These are phyloP conservation scores for Hypoxylon sp. DNA, from an alignment of 2,329 filamentous ascomycete species.

Conservation along the genomic window DNA sequence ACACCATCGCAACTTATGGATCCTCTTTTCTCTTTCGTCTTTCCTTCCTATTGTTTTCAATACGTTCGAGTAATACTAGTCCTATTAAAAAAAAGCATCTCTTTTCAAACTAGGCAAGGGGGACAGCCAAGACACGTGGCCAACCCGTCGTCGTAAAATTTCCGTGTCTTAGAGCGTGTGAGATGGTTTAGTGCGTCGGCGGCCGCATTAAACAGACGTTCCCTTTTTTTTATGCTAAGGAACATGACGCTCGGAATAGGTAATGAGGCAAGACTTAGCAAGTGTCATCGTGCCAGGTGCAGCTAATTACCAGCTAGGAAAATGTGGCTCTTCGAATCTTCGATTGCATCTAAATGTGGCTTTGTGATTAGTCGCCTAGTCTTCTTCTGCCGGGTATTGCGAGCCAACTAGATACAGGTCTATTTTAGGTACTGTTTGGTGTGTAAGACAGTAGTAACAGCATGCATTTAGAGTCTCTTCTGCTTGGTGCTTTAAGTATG, in stretches of 20 bases:
- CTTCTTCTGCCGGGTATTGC: neutral
- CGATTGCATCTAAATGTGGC: neutral
- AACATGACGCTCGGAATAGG: too few relatives aligned
- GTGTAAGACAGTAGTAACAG: neutral
- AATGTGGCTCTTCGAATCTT: neutral
- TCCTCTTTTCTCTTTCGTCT: neutral
- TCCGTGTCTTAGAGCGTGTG: slow-evolving; percentile 1
- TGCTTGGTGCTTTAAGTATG: too few relatives aligned
- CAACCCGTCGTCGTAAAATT: slow-evolving; percentile 5
- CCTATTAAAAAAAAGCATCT: neutral
- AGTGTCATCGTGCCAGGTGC: neutral
- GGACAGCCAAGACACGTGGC: slow-evolving; percentile 35
- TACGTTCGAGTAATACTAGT: neutral
- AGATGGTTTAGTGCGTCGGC: neutral
- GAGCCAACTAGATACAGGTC: neutral
- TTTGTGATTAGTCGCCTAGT: neutral
- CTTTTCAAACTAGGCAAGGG: neutral
- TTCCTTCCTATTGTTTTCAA: neutral
- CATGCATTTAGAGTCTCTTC: too few relatives aligned
- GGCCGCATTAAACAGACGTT: neutral
- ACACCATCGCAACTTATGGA: neutral
- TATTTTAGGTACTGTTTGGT: neutral
- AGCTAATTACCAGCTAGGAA: neutral
- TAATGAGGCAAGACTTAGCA: neutral
- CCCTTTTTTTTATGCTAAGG: too few relatives aligned